Evolutionary conservation across 345 rosid genomes (phyloP).

Genomic region (Corymbia maculata): DNA sequence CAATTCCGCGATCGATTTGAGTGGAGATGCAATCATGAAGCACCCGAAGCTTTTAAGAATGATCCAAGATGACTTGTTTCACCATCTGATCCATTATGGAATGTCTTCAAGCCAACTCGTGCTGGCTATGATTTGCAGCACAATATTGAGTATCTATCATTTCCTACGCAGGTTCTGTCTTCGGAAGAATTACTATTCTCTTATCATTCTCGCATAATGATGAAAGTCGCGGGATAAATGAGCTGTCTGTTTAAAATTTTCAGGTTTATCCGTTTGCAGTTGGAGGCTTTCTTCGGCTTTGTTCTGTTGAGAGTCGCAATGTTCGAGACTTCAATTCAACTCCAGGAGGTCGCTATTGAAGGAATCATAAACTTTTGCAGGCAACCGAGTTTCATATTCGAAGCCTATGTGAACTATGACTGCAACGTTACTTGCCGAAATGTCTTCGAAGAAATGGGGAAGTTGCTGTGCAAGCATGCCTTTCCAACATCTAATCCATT

Average conservation of each 20-base stretch:
- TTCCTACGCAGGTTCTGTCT: slow-evolving; percentile 58
- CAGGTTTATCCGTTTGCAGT: slow-evolving; percentile 79
- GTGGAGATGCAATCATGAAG: slow-evolving; percentile 69
- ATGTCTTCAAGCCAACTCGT: slow-evolving; percentile 62
- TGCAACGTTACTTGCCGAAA: slow-evolving; percentile 60
- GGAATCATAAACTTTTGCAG: slow-evolving; percentile 75
- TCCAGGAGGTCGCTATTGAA: slow-evolving; percentile 87
- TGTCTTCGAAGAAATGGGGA: slow-evolving; percentile 68
- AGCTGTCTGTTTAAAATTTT: not conserved
- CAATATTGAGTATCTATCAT: slow-evolving; percentile 73
- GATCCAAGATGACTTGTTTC: slow-evolving; percentile 79
- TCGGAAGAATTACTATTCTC: not conserved
- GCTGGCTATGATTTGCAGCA: slow-evolving; percentile 82
- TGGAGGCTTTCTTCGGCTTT: slow-evolving; percentile 81
- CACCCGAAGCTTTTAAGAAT: slow-evolving; percentile 71
- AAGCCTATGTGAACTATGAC: slow-evolving; percentile 78
- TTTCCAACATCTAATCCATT: slow-evolving; percentile 61
- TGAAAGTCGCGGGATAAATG: not conserved
- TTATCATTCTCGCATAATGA: not conserved
- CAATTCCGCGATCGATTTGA: slow-evolving; percentile 63
- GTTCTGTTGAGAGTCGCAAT: slow-evolving; percentile 48
- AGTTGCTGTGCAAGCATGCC: slow-evolving; percentile 74
- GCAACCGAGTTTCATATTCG: slow-evolving; percentile 70
- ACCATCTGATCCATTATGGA: slow-evolving; percentile 83
- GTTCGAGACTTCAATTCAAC: slow-evolving; percentile 29